These are phyloP conservation scores for Lactarius hatsudake DNA, from an alignment of 768 basidiomycete genomes.

Conservation along the genomic window DNA sequence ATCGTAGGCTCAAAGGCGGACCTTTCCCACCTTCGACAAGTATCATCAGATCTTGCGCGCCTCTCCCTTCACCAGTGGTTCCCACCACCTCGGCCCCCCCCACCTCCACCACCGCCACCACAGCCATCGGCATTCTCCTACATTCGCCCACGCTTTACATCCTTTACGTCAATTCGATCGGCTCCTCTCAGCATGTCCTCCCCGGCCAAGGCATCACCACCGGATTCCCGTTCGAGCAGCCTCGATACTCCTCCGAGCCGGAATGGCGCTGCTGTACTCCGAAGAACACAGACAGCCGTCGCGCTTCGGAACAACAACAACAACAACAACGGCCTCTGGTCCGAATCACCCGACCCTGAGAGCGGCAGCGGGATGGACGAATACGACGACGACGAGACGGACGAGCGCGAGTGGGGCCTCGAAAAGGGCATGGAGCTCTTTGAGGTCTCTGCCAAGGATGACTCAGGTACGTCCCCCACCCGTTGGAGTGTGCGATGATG, in stretches of 20 bases:
- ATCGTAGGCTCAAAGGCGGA: slow-evolving; percentile 95
- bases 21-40: slow-evolving; percentile 65
- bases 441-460: slow-evolving; percentile 91
- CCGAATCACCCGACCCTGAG: slow-evolving; percentile 30
- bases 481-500: neutral
- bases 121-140: slow-evolving; percentile 64
- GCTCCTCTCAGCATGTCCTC: slow-evolving; percentile 49
- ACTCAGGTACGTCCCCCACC: slow-evolving; percentile 53
- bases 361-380: slow-evolving; percentile 50
- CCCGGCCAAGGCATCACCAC: slow-evolving; percentile 45
- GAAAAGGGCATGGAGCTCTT: slow-evolving; percentile 84
- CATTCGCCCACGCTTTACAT: slow-evolving; percentile 76
- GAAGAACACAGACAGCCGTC: slow-evolving; percentile 27
- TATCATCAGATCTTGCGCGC: slow-evolving; percentile 80
- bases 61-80: slow-evolving; percentile 85
- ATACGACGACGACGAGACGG: slow-evolving; percentile 45
- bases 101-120: slow-evolving; percentile 62
- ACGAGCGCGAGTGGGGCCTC: slow-evolving; percentile 70
- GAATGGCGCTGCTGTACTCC: slow-evolving; percentile 40
- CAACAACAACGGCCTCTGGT: slow-evolving; percentile 9
- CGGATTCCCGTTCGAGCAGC: slow-evolving; percentile 56
- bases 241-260: slow-evolving; percentile 54
- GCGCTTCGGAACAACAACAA: slow-evolving; percentile 33
- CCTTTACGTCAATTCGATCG: slow-evolving; percentile 64
- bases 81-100: slow-evolving; percentile 69